Base-by-base conservation (phyloP, 1,139 yeast genomes). In the Candida gigantensis region DNA sequence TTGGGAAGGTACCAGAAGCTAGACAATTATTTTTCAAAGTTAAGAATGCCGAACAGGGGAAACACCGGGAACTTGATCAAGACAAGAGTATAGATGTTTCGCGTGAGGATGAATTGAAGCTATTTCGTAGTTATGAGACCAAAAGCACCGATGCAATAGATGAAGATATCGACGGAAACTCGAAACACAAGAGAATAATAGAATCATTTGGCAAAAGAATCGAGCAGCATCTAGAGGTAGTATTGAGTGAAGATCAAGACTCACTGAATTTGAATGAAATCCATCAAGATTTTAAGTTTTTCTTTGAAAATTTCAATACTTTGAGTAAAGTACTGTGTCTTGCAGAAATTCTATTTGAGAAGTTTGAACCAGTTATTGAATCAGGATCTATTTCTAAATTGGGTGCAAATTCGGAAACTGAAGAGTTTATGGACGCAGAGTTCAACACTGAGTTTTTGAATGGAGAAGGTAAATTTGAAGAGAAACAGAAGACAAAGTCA, bases 1-100 rank as follows among this genome's bases (percentile, higher is more conserved):
- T 82, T 32, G 78, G 84, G 5, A 66, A 70, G 35, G 42, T 55
- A 2, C 67, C 73, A 1, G 66, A 59, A 35, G 75, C 75, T 1
- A 53, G 75, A 35, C 53, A 54, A 28, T 48, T 69, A n/a, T 71
- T 58, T 44, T 68, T 69, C 46, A 50, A 52, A 40, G 48, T 63
- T 7, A 60, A 62, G 43, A 58, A 52, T 26, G 43, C 52, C 10
- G 46, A 47, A 17, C 41, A 50, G 21, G 47, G 43, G 23, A 36
- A 37, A 8, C 13, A 17, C 4, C n/a, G n/a, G n/a, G 28, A 12
- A 11, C 8, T 34, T 26, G 26, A 13, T 10, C 5, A 18, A 13
- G 19, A 14, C 25, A 30, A 21, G 10, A 21, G 9, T 27, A 20
- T 28, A n/a, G 20, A 12, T 14, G 40, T 34, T 15, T 27, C 24